These are phyloP conservation scores for Candida loeiensis DNA, from an alignment of 805 yeast genomes.

Conservation along the genomic window DNA sequence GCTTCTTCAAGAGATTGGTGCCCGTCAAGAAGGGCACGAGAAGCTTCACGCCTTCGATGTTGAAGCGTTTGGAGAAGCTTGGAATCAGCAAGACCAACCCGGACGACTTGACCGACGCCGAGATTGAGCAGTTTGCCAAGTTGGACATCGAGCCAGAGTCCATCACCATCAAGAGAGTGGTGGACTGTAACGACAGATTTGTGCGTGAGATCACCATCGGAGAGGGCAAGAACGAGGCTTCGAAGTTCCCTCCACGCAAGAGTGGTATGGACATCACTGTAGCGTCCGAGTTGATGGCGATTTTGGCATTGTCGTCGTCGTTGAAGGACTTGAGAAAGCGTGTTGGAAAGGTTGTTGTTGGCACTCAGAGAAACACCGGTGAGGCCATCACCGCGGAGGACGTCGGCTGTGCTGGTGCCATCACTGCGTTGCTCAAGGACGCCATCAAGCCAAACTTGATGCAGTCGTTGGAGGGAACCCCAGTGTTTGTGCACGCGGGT, in stretches of 20 bases:
- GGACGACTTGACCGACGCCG: conserved; percentile 73
- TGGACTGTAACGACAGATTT: conserved; percentile 90
- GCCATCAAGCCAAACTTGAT: conserved; percentile 94
- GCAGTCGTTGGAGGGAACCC: conserved; percentile 98
- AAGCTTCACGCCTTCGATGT: conserved; percentile 74
- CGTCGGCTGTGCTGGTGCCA: conserved; percentile 92
- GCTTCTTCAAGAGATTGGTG: conserved; percentile 80
- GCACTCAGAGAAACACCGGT: conserved; percentile 63
- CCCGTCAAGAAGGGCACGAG: conserved; percentile 82
- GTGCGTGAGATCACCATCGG: conserved; percentile 88
- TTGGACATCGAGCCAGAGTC: conserved; percentile 87
- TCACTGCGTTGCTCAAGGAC: conserved; percentile 90
- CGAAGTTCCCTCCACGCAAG: conserved; percentile 73
- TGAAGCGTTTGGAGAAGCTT: conserved; percentile 68
- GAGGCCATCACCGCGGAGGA: conserved; percentile 92
- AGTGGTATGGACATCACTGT: conserved; percentile 96
- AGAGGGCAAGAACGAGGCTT: conserved; percentile 79
- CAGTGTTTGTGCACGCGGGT: conserved; percentile 96
- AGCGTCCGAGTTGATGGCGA: conserved; percentile 96
- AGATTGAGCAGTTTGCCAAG: conserved; percentile 69
- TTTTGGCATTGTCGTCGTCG: conserved; percentile 76
- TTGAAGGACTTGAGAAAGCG: conserved; percentile 82
- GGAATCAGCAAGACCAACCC: conserved; percentile 84
- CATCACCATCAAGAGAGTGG: conserved; percentile 88
- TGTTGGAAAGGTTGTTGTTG: conserved; percentile 87